Base-by-base conservation (phyloP, 176 grass and related monocot species). In the Oryza rufipogon region DNA sequence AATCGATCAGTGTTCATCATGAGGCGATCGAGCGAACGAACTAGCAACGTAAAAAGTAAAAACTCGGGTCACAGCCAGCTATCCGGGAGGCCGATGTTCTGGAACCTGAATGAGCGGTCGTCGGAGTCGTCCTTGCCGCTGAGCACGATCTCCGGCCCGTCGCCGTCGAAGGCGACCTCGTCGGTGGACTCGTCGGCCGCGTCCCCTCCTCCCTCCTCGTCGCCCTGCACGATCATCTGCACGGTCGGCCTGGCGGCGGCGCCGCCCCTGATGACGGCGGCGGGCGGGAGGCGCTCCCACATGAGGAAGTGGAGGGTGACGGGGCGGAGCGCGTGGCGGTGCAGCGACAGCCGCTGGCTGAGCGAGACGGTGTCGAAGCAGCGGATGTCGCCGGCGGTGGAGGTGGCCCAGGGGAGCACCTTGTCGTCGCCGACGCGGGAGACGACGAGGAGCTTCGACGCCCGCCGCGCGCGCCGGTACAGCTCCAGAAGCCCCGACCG, bases 331-430 rank as follows among this genome's bases (percentile, higher is more conserved):
- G 97, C 97, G 45, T 99, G 97, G 34, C 91, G 91, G 88, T 99
- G 97, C 63, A 99, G 75, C 44, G 97, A 99, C 48, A 99, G 90
- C 47, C 92, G 91, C 84, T 99, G 97, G 90, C 97, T 99, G 23
- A 99, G 93, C 9, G 97, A 96, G 33, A 99, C 93, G 0, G 93
- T 99, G 86, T 99, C 97, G 45, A 88, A 99, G 91, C 97, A 99
- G 76, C 87, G 87, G 88, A 99, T 82, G 71, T 92, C 86, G 7
- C 91, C 93, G 11, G 82, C 75, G 19, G 91, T 90, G 38, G 97
- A 87, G 2, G 86, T 92, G 84, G 89, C 80, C 97, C 93, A 91
- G 0, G 97, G 97, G 1, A 96, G 90, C 63, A 99, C 93, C 89
- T 99, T 99, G 84, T 96, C 84, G 33, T 80, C 68, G 15, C 90